Evolutionary conservation across 75 land plant species (phyloP).

Genomic region (Larix kaempferi): DNA sequence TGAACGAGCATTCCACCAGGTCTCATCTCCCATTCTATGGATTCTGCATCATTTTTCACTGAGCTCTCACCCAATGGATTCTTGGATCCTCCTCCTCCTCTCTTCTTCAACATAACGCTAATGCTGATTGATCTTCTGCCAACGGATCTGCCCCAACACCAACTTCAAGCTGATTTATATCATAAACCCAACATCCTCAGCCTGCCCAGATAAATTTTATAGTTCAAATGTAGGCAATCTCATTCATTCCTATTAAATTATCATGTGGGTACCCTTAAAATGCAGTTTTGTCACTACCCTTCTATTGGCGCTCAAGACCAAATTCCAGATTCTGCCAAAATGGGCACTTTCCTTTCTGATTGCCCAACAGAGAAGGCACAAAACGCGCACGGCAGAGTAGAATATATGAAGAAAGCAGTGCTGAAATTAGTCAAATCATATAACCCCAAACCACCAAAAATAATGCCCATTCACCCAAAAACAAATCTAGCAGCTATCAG

Average conservation of each 20-base stretch:
- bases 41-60: slow-evolving; percentile 9
- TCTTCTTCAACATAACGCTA: neutral
- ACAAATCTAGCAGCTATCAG: neutral
- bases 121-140: neutral
- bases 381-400: too few species aligned
- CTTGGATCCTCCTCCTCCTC: slow-evolving; percentile 10
- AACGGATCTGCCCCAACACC: neutral
- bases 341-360: too few species aligned
- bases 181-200: neutral
- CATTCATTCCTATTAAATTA: neutral
- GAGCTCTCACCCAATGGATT: neutral
- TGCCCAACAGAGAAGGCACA: too few species aligned
- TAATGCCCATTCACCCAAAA: neutral
- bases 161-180: neutral
- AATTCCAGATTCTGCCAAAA: neutral
- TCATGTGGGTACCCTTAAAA: neutral
- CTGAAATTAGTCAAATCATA: too few species aligned
- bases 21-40: slow-evolving; percentile 62
- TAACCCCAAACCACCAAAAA: neutral
- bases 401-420: too few species aligned
- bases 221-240: too few species aligned
- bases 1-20: slow-evolving; percentile 91
- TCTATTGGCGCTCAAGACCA: neutral
- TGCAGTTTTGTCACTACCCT: neutral
- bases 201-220: neutral